Percentiles rank a stretch among this genome's conserved stretches.
phyloP scores from a whole-genome alignment of 163 green algal species.

The Chloroidium sp. region DNA sequence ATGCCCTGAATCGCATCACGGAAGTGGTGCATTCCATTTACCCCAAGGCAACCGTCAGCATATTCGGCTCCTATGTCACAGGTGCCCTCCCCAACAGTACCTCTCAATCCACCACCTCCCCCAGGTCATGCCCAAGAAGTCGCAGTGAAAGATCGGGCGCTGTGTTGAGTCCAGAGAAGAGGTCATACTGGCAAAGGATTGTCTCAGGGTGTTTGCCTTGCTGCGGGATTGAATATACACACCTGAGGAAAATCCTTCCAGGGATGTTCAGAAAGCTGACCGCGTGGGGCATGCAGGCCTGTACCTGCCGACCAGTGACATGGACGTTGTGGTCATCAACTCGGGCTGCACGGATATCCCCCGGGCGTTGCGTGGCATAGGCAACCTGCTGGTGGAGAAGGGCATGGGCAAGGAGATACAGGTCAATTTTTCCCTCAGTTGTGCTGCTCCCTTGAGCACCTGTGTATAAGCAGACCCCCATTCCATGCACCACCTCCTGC shows the following conservation, averaged over 20 bases:
- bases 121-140: not conserved
- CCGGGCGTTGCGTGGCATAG: slow-evolving; percentile 47
- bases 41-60: slow-evolving; percentile 47
- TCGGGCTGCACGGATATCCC: slow-evolving; percentile 34
- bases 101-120: not conserved
- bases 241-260: no score
- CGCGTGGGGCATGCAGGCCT: slow-evolving; percentile 34
- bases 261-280: no score
- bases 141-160: not conserved
- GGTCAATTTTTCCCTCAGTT: slow-evolving; percentile 18
- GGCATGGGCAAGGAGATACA: slow-evolving; percentile 65
- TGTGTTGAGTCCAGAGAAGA: not conserved
- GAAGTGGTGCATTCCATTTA: slow-evolving; percentile 59
- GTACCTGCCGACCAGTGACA: slow-evolving; percentile 81
- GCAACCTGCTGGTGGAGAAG: slow-evolving; percentile 31
- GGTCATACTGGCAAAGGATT: no score
- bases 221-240: no score
- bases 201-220: no score
- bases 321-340: slow-evolving; percentile 80
- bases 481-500: no score
- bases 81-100: slow-evolving; percentile 10
- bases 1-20: slow-evolving; percentile 53
- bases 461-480: no score
- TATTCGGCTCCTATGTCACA: slow-evolving; percentile 83
- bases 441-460: no score